Base-by-base conservation (phyloP, 176 grass and related monocot species). In the Carex kokanica region DNA sequence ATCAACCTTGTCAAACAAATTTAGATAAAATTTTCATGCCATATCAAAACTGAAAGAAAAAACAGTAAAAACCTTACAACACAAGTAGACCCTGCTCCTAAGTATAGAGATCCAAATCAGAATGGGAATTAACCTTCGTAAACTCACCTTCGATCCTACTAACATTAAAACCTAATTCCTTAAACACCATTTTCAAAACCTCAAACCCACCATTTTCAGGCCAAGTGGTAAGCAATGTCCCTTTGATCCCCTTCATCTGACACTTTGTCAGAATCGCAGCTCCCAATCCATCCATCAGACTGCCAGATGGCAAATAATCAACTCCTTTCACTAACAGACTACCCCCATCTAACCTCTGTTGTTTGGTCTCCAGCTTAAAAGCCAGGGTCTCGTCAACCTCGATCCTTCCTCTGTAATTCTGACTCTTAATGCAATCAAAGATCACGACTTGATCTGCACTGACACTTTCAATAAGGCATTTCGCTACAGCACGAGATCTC, bases 321-420 rank as follows among this genome's bases (percentile, higher is more conserved):
- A 98, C 67, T 20, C 16, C 95, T 14, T 18, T 83, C 32, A 92
- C 82, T 36, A 70, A 85, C 55, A 71, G 66, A 23, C 85, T 82
- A 10, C 86, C 92, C 5, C 68, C 79, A 14, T 0, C 66, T 41
- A 53, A 65, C 87, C 90, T 86, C 65, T 90, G 87, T 49, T 82
- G 68, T 18, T 83, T 86, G n/a, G 90, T 98, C 90, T 98, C 95
- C 85, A 98, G 86, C 90, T 98, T 98, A 84, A 90, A 91, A 57
- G 79, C 88, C 43, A 98, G 87, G 11, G 82, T 71, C 79, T 91
- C 90, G 70, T 94, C 95, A 27, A 88, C 90, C 7, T 89, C 83
- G 38, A 94, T 87, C 56, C 85, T 57, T 68, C 87, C 95, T 84
- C 90, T 82, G 90, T 90, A 94, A 55, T 91, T 65, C 18, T 58